Conservation (phyloP, 495 filamentous ascomycete species). For the Neurospora sp. region DNA sequence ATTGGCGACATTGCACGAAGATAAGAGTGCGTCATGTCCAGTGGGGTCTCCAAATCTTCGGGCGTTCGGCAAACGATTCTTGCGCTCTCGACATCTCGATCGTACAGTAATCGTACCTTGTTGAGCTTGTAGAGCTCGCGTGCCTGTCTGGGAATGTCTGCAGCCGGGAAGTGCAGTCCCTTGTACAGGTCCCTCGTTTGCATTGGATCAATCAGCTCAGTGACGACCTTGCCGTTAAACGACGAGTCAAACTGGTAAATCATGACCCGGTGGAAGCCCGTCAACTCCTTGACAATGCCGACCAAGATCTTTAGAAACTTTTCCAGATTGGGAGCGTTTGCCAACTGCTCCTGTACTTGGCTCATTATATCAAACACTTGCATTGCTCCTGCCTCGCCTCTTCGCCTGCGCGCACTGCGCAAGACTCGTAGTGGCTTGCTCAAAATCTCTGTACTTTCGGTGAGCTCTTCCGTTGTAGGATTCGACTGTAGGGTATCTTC, state of each 20-base stretch:
- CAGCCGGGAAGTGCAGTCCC: conserved; percentile 81
- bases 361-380: conserved; percentile 89
- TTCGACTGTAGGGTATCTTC: conserved; percentile 62
- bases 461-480: conserved; percentile 62
- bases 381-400: conserved; percentile 82
- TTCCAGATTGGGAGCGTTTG: conserved; percentile 56
- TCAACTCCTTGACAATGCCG: conserved; percentile 77
- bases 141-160: conserved; percentile 83
- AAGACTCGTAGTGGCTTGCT: conserved; percentile 74
- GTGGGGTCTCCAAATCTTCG: conserved; percentile 64
- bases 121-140: conserved; percentile 73
- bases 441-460: conserved; percentile 59
- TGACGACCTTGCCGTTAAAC: conserved; percentile 80
- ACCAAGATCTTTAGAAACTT: conserved; percentile 62
- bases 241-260: conserved; percentile 82
- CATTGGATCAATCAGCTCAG: conserved; percentile 71
- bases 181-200: conserved; percentile 83
- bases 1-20: conserved; percentile 88
- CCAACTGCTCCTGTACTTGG: conserved; percentile 72
- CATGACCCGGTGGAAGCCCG: conserved; percentile 88
- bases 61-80: conserved; percentile 71
- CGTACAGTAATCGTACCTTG: conserved; percentile 70
- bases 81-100: conserved; percentile 64
- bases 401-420: conserved; percentile 63
- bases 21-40: conserved; percentile 81